Evolutionary conservation across 1,284 basidiomycete species (phyloP).

Genomic region (Tetrapyrgos nigripes): DNA sequence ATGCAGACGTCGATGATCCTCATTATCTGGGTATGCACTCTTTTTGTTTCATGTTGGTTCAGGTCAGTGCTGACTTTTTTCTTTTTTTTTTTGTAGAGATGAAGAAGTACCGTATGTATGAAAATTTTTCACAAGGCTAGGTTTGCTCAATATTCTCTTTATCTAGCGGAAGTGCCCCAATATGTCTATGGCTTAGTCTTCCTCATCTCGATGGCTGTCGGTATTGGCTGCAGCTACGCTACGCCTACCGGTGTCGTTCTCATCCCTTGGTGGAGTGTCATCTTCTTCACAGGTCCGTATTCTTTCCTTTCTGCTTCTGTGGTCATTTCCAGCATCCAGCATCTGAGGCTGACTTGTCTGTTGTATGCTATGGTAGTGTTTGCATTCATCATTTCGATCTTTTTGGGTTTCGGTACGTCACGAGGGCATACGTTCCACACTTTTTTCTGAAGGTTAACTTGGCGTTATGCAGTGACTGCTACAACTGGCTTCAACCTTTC

Average conservation of each 20-base stretch:
- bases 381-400: conserved; percentile 52
- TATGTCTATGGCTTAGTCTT: conserved; percentile 58
- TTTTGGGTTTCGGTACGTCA: conserved; percentile 54
- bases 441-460: no score
- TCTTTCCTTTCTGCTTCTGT: neutral
- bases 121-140: no score
- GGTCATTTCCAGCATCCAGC: no score
- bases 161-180: conserved; percentile 53
- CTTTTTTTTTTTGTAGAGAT: conserved; percentile 48
- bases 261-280: conserved; percentile 59
- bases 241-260: conserved; percentile 47
- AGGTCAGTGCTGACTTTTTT: no score
- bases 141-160: no score
- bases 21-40: conserved; percentile 46
- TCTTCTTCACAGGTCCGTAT: conserved; percentile 50
- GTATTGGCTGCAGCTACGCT: conserved; percentile 60
- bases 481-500: conserved; percentile 57
- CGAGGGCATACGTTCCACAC: neutral
- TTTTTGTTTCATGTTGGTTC: no score
- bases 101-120: conserved; percentile 47
- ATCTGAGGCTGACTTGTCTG: no score
- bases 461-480: conserved; percentile 44
- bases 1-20: conserved; percentile 52
- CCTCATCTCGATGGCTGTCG: conserved; percentile 53
- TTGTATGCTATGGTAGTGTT: conserved; percentile 23